phyloP scores from a whole-genome alignment of 2,329 filamentous ascomycete species.

The Aspergillus bombycis region DNA sequence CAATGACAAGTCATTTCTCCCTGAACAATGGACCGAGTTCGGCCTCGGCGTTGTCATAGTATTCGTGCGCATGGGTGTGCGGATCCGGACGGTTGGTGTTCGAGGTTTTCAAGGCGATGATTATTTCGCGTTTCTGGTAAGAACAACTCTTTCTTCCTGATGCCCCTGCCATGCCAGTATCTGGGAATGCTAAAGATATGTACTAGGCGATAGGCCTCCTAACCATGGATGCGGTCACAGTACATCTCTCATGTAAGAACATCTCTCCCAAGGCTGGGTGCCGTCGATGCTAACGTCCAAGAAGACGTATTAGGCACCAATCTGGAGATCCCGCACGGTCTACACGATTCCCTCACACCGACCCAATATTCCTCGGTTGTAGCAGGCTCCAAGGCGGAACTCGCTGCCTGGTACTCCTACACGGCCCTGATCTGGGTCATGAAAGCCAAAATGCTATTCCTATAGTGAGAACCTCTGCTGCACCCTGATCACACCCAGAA shows the following conservation, averaged over 20 bases:
- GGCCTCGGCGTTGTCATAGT: conserved; percentile 1
- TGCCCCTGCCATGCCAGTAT: neutral
- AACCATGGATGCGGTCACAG: conserved; percentile 5
- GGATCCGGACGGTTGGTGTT: conserved; percentile 1
- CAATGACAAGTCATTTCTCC: conserved; percentile 7
- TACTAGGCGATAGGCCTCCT: conserved; percentile 1
- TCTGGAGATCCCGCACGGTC: neutral
- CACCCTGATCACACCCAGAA: neutral
- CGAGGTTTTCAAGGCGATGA: conserved; percentile 10
- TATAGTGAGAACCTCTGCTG: neutral
- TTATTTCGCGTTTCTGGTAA: conserved; percentile 8
- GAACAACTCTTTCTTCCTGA: neutral
- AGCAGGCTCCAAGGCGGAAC: neutral
- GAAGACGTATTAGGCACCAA: conserved; percentile 6
- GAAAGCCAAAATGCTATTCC: conserved; percentile 9
- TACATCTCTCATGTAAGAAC: conserved; percentile 2
- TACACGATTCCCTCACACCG: neutral
- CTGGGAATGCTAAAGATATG: neutral
- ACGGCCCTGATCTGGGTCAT: conserved; percentile 9
- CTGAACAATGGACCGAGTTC: conserved; percentile 8
- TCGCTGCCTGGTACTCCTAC: conserved; percentile 10
- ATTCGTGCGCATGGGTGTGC: conserved; percentile 5
- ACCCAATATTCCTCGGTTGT: neutral
- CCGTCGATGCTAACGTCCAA: neutral
- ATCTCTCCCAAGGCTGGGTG: too few relatives aligned